Conservation (phyloP, 2,329 filamentous ascomycete genomes). For the Beauveria australis region DNA sequence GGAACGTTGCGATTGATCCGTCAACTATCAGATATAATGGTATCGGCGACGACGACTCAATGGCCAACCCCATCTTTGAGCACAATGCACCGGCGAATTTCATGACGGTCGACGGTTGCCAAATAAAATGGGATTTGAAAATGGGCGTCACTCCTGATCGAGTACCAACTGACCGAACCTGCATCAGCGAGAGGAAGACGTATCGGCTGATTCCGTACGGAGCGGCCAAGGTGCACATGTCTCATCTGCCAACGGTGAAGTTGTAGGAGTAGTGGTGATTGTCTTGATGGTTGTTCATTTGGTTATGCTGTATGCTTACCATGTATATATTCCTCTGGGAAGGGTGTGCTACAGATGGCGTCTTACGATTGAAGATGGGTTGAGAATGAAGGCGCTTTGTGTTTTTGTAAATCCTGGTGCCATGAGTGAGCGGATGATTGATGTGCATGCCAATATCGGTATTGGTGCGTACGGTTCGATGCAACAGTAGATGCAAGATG, state of each 20-base stretch:
- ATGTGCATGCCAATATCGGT: background rate
- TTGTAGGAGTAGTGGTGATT: constrained; percentile 1
- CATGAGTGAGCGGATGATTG: background rate
- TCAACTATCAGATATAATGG: constrained; percentile 19
- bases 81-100: constrained; percentile 24
- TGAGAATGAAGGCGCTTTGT: background rate
- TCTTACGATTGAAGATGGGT: background rate
- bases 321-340: background rate
- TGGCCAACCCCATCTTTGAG: constrained; percentile 21
- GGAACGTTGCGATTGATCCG: constrained; percentile 22
- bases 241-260: constrained; percentile 16
- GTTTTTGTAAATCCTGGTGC: background rate
- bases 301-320: background rate
- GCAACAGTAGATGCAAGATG: background rate
- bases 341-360: background rate
- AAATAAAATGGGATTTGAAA: constrained; percentile 27
- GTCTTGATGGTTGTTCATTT: background rate
- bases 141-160: constrained; percentile 24
- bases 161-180: constrained; percentile 14
- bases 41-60: constrained; percentile 16
- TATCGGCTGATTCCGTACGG: constrained; percentile 36
- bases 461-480: background rate
- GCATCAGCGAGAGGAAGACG: constrained; percentile 22
- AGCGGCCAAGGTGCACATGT: constrained; percentile 37
- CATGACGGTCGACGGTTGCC: constrained; percentile 29